Evolutionary conservation across 805 yeast genomes (phyloP), one percentile per base, ranked within the genome.

Genomic region (Saccharomycopsis lassenensis): DNA sequence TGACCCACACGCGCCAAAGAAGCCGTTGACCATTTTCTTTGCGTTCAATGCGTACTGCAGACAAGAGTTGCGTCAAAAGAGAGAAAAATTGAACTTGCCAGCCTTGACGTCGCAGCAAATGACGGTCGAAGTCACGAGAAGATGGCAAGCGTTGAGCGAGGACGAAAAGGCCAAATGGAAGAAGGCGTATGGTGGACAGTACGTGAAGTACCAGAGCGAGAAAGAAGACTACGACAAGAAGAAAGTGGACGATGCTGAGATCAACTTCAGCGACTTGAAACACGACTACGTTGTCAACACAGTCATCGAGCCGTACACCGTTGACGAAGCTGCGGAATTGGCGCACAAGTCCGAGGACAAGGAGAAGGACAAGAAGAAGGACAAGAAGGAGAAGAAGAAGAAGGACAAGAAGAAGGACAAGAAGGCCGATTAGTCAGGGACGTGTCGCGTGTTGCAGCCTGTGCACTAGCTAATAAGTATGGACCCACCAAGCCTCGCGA

Each of bases 1-100:
- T 48, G 97, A 89, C 58, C 96, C 96, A 35, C 78, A 82, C 51
- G 95, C 95, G 30, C 98, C 98, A 41, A 85, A 83, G 67, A 86
- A 86, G 52, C 97, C 98, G 11, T 65, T 84, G 52, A 86, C 95
- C 16, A 80, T 83, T 30, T 87, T 76, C 62, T 82, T 89, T 57
- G 69, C 76, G 28, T 89, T 75, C 58, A 75, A 84, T 36, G 77
- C 80, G 46, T 75, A 73, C 46, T 71, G 75, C 46, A 76, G 95
- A 51, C 80, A 78, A 44, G 62, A 67, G 25, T 67, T 87, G 44
- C 73, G 77, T 39, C 77, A 71, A 36, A 86, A 81, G 44, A 71
- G 94, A 52, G 67, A 62, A 38, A 59, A 59, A 24, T 62, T 66
- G 27, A 76, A 80, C 23, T 63, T 67, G 48, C 71, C 79, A 11